Evolutionary conservation across 305 asterid genomes (phyloP), one percentile per base, ranked within the genome.

Genomic region (Salvia sclarea): DNA sequence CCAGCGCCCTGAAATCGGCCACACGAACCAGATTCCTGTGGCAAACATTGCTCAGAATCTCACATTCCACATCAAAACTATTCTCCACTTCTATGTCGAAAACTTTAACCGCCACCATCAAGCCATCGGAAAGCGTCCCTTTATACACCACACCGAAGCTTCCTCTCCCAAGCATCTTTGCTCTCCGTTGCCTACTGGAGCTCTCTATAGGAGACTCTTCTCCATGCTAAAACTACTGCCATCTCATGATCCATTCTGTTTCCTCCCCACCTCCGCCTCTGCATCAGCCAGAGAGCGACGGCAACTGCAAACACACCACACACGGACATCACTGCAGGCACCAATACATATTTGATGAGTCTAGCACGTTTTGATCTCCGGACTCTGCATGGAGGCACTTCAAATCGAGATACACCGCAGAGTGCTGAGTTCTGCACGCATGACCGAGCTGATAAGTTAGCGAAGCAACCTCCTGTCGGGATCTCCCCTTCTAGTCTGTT

Each of bases 81-180:
- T 38, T 18, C 14, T 74, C 78, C 13, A 18, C 2, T 10, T 68
- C 31, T 33, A 41, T 2, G 16, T 82, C 72, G 41, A 82, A 76
- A 4, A 79, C 80, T 50, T 76, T 79, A 3, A 76, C 80, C 1
- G 80, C 86, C 3, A 82, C 67, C 56, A 8, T 52, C 37, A 59
- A 40, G 8, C 83, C 83, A 43, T 81, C 78, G 1, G 69, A 30
- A 14, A 75, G 80, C 4, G 18, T 56, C 28, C 76, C 86, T 37
- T 58, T 70, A 33, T 53, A 82, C 7, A 76, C 80, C 0, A 77
- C 61, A n/a, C 86, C 81, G 47, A 75, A 78, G 37, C 80, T 47
- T 40, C 85, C 85, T 4, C 18, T 53, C 47, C 82, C 82, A 8
- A 81, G 75, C 9, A n/a, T n/a, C n/a, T n/a, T n/a, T n/a, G n/a